Conservation (phyloP, 1,284 basidiomycete species). For the Kwoniella shivajii region DNA sequence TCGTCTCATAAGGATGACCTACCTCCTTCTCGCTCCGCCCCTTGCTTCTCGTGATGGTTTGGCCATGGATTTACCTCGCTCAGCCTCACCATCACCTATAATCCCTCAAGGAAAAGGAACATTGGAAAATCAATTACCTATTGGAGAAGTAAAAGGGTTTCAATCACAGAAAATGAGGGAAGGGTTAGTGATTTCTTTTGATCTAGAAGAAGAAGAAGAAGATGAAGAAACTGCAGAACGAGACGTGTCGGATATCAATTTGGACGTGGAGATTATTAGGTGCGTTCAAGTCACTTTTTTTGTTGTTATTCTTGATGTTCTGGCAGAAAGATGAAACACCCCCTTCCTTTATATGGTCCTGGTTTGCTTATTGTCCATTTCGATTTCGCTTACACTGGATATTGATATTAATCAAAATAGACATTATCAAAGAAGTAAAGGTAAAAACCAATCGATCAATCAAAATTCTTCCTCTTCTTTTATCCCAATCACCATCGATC, state of each 20-base stretch:
- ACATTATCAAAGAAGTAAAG: no score
- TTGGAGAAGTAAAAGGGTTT: background rate
- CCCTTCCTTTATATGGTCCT: no score
- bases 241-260: background rate
- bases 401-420: no score
- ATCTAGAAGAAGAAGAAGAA: background rate
- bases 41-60: background rate
- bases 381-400: no score
- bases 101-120: background rate
- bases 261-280: background rate
- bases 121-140: background rate
- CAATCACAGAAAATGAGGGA: background rate
- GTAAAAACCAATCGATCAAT: no score
- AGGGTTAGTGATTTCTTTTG: constrained; percentile 5
- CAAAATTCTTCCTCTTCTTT: no score
- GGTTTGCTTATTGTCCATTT: no score
- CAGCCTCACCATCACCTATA: constrained; percentile 10
- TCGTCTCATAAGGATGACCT: background rate
- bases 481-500: no score
- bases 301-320: background rate
- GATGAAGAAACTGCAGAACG: no score
- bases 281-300: no score
- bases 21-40: background rate
- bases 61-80: constrained; percentile 17
- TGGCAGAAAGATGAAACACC: no score